These are phyloP conservation scores for Vanrija sp. DNA, from an alignment of 1,284 basidiomycete genomes.

Conservation along the genomic window DNA sequence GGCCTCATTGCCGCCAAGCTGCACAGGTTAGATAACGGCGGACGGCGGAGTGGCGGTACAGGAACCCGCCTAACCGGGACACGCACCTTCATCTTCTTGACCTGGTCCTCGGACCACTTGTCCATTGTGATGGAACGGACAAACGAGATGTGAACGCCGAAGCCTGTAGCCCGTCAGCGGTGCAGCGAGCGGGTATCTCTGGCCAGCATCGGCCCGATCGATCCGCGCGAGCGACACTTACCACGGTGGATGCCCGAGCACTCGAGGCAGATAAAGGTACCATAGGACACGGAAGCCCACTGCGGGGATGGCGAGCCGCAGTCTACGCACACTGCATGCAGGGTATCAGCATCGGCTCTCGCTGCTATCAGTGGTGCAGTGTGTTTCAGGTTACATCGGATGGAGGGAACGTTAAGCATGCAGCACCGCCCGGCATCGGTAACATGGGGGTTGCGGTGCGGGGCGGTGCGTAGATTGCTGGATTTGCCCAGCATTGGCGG, in stretches of 20 bases:
- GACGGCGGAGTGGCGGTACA: neutral
- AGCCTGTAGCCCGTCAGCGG: conserved; percentile 21
- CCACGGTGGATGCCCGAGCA: conserved; percentile 87
- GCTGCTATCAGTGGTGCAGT: neutral
- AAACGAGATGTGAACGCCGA: conserved; percentile 60
- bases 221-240: conserved; percentile 31
- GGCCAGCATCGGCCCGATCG: neutral
- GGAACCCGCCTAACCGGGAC: conserved; percentile 2
- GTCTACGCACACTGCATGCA: conserved; percentile 61
- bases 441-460: too few species aligned
- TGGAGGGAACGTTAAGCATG: neutral
- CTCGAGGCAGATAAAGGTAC: conserved; percentile 82
- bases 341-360: neutral
- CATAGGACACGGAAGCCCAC: conserved; percentile 68
- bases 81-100: conserved; percentile 80
- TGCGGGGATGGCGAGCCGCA: conserved; percentile 82
- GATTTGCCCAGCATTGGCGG: neutral
- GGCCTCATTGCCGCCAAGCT: conserved; percentile 79
- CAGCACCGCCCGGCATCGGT: too few species aligned
- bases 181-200: neutral
- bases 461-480: too few species aligned
- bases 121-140: conserved; percentile 93
- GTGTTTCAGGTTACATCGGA: neutral
- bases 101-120: conserved; percentile 86
- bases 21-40: neutral